phyloP scores from a whole-genome alignment of 1,284 basidiomycete species.

The Trichosporon faecale region DNA sequence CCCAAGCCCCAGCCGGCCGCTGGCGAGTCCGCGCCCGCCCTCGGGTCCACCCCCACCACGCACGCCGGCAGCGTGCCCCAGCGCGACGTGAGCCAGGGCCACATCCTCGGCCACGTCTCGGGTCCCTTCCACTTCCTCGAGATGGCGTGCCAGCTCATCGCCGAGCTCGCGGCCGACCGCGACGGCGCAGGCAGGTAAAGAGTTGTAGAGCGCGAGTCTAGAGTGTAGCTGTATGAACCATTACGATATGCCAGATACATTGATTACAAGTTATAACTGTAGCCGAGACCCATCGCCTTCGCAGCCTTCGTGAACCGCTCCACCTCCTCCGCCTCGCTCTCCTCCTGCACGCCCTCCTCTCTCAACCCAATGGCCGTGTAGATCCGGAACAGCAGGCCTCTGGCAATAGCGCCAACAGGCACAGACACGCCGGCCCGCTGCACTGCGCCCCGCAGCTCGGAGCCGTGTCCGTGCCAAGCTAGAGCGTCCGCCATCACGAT shows the following conservation, averaged over 20 bases:
- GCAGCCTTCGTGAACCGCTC: neutral
- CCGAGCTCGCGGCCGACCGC: slow-evolving; percentile 52
- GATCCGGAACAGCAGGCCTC: neutral
- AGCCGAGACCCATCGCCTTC: neutral
- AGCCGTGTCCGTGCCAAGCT: neutral
- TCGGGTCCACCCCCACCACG: slow-evolving; percentile 14
- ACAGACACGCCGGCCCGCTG: neutral
- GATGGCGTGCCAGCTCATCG: slow-evolving; percentile 68
- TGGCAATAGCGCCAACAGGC: neutral
- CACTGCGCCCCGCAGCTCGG: neutral
- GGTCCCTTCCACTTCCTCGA: slow-evolving; percentile 95
- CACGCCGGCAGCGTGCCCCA: neutral
- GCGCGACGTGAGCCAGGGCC: slow-evolving; percentile 1
- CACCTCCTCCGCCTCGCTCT: neutral
- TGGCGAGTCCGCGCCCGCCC: slow-evolving; percentile 44
- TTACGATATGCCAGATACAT: neutral
- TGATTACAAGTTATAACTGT: neutral
- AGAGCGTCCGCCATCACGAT: neutral
- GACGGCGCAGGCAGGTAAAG: slow-evolving; percentile 17
- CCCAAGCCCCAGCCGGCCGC: slow-evolving; percentile 43
- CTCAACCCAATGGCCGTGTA: neutral
- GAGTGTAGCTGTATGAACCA: slow-evolving; percentile 13
- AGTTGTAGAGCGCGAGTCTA: neutral
- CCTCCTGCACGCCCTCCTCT: neutral
- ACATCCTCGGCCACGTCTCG: slow-evolving; percentile 60